Percentiles rank a stretch among this genome's conserved stretches.
phyloP scores from a whole-genome alignment of 176 grass and related monocot species.

The Typha latifolia region DNA sequence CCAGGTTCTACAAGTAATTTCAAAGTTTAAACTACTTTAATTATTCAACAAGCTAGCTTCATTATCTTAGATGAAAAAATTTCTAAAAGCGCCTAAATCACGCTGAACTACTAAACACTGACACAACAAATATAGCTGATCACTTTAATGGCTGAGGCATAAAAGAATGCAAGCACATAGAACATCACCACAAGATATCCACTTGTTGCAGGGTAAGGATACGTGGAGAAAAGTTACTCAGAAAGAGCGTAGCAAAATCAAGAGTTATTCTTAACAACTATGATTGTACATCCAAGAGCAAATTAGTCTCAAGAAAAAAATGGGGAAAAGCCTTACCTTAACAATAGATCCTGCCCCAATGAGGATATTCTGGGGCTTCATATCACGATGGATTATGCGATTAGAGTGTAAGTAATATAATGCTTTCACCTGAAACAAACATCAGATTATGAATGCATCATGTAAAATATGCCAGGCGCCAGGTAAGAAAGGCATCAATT shows the following conservation, averaged over 20 bases:
- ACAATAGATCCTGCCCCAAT: conserved; percentile 89
- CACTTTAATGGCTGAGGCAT: neutral
- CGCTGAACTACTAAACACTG: neutral
- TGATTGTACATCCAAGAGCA: neutral
- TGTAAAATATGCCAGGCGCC: neutral
- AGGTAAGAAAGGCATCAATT: neutral
- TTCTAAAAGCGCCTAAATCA: neutral
- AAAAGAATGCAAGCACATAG: neutral
- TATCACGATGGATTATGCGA: conserved; percentile 89
- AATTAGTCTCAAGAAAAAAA: neutral
- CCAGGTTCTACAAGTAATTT: neutral
- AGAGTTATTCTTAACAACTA: neutral
- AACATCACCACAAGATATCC: too few species aligned
- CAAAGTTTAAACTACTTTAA: too few species aligned
- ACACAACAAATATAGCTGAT: conserved; percentile 14
- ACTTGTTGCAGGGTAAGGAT: neutral
- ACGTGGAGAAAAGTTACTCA: conserved; percentile 3
- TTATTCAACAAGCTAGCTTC: too few species aligned
- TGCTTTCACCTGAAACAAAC: conserved; percentile 63
- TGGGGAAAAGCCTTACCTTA: conserved; percentile 43
- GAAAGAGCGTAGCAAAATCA: neutral
- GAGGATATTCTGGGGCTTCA: conserved; percentile 99
- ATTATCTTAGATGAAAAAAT: too few species aligned
- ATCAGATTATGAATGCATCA: neutral
- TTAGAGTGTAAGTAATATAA: conserved; percentile 91